Base-by-base conservation (phyloP, 148 eudicot species). In the Fagopyrum esculentum region DNA sequence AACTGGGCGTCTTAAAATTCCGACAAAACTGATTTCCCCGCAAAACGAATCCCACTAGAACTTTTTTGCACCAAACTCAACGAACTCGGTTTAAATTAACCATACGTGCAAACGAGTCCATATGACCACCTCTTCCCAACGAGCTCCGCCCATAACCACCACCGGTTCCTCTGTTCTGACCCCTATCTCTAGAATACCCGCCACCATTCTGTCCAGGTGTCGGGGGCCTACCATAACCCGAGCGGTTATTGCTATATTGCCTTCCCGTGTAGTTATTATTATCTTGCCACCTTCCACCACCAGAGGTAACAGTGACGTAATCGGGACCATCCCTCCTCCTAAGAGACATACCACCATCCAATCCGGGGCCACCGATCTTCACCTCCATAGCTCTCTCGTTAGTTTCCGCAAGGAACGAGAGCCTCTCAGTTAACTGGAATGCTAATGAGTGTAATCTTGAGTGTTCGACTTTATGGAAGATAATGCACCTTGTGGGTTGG, bases 301-400 rank as follows among this genome's bases (percentile, higher is more conserved):
- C 77, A 8, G 77, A 80, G 4, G 84, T 85, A 0, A 82, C 90
- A 7, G 85, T 72, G 9, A 90, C 91, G 79, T 90, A 90, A 72
- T 93, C 93, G 35, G 89, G 83, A 0, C 90, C 93, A 30, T 91
- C 98, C 43, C 89, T 83, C 49, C 96, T 85, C 82, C 93, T 86
- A 3, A 57, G 59, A 16, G 93, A 86, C 70, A 87, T 74, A 59
- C 85, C 40, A 35, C 40, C 82, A 16, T 89, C 96, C 74, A 89
- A 68, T 51, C 84, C 86, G 44, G 76, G 85, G 8, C 89, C 73
- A 22, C 80, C 87, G 7, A 87, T 52, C 80, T 84, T 86, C 6
- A 85, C 85, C 77, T 89, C 98, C 74, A 83, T 77, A 30, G 97
- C 97, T 74, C 97, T 83, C 84, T 93, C 98, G 13, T 93, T 93